Evolutionary conservation across 441 rosid genomes (phyloP).

Genomic region (Populus trichocarpa): DNA sequence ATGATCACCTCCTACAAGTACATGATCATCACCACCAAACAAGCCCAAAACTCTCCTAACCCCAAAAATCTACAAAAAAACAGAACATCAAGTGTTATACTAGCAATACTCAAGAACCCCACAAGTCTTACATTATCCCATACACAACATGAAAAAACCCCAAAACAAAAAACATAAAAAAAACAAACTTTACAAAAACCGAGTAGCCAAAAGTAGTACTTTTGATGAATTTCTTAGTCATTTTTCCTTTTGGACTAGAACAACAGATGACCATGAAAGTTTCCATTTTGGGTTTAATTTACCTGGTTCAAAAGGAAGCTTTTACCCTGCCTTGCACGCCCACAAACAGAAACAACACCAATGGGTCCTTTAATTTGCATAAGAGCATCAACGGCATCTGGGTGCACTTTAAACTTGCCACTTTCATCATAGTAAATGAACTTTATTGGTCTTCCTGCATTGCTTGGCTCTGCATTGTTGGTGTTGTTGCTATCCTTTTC

Average conservation of each 20-base stretch:
- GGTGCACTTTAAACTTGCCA: conserved; percentile 78
- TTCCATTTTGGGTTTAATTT: neutral
- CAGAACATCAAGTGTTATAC: neutral
- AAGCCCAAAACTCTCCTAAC: neutral
- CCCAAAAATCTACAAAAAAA: neutral
- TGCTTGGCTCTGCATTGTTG: neutral
- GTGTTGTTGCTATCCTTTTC: neutral
- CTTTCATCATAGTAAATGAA: conserved; percentile 71
- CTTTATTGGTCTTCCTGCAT: conserved; percentile 61
- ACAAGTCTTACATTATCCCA: neutral
- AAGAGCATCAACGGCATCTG: conserved; percentile 73
- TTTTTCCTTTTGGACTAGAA: neutral
- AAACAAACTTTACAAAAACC: neutral
- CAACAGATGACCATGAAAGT: neutral
- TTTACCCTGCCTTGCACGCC: conserved; percentile 90
- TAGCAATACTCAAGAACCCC: neutral
- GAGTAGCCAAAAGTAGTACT: neutral
- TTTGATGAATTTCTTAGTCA: neutral
- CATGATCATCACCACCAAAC: neutral
- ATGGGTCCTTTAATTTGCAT: conserved; percentile 75
- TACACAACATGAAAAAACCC: neutral
- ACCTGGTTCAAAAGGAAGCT: conserved; percentile 91
- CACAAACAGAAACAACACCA: conserved; percentile 85
- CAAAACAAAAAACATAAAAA: neutral
- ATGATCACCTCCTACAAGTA: neutral